Conservation (phyloP, 768 basidiomycete species). For the Collybia sordida region DNA sequence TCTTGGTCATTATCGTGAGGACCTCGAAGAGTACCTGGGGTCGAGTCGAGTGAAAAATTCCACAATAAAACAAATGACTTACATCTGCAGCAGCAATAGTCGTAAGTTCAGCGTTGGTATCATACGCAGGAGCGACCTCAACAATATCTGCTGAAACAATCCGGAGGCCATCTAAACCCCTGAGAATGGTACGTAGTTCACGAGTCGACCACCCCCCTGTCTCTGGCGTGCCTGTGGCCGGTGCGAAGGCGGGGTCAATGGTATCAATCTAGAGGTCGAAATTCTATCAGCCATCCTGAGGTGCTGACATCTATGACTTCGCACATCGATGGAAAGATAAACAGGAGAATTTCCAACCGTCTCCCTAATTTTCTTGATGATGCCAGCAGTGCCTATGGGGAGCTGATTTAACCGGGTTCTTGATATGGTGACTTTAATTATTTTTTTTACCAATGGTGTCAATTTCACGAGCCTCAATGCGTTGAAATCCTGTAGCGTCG, state of each 20-base stretch:
- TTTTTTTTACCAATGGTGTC: slow-evolving; percentile 63
- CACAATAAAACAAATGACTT: slow-evolving; percentile 7
- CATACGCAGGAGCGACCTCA: slow-evolving; percentile 83
- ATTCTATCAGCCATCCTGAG: slow-evolving; percentile 1
- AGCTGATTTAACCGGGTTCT: not conserved
- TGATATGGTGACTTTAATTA: not conserved
- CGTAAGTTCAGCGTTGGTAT: slow-evolving; percentile 41
- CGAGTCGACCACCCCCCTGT: slow-evolving; percentile 85
- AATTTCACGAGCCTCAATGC: slow-evolving; percentile 84
- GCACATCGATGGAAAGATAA: slow-evolving; percentile 76
- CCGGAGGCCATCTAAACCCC: slow-evolving; percentile 72
- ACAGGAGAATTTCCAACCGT: slow-evolving; percentile 75
- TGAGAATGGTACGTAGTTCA: slow-evolving; percentile 73
- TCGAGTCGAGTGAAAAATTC: not conserved
- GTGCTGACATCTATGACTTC: slow-evolving; percentile 17
- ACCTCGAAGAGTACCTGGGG: slow-evolving; percentile 71
- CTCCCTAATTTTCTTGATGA: slow-evolving; percentile 77
- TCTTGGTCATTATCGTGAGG: slow-evolving; percentile 77
- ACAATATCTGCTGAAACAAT: slow-evolving; percentile 85
- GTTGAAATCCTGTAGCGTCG: slow-evolving; percentile 74
- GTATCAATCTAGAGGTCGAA: slow-evolving; percentile 58
- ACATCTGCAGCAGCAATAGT: slow-evolving; percentile 43
- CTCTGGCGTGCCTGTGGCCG: slow-evolving; percentile 84
- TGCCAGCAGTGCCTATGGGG: slow-evolving; percentile 61
- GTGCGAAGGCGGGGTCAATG: slow-evolving; percentile 80